Base-by-base conservation (phyloP, 768 basidiomycete species). In the Phanerochaete sordida region DNA sequence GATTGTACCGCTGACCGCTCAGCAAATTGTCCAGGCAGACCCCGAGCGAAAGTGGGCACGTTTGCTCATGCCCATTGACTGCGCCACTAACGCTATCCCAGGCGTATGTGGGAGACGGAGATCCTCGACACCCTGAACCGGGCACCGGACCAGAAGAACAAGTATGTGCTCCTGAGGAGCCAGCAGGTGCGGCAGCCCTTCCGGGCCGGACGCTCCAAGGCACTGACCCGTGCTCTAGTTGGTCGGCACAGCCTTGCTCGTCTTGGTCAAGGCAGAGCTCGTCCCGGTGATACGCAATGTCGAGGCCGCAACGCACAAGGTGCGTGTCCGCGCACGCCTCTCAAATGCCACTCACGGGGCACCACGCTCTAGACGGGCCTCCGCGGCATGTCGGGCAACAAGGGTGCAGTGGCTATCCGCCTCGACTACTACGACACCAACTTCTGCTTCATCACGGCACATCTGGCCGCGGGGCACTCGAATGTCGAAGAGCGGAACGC, bases 1-100 rank as follows among this genome's bases (percentile, higher is more conserved):
- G 73, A 95, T 99, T 56, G 97, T 99, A 0, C 94, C 95, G 3
- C 81, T 99, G 49, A 98, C 93, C n/a, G 93, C 97, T 2, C 93
- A 95, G 67, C 95, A 98, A 71, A 98, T 99, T 45, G 80, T 98
- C 16, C 95, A 97, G 72, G 89, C 95, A 6, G 95, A 98, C 73
- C 94, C 95, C 1, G 93, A 94, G 69, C 95, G 93, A 75, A 83
- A 85, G 93, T 89, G 55, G 24, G 77, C 55, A 21, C 16, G 19
- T 19, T 4, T 9, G 8, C 7, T 19, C 7, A 33, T 16, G 19
- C 48, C 15, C 13, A 23, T 49, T 27, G 48, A 9, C 27, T n/a
- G n/a, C 48, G 15, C 11, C 13, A 28, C 13, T 49, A 27, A 30
- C 48, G 24, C 6, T 30, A 26, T 15, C 37, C n/a, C 67, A 98